A percentile compares a stretch with the other conserved stretches of the same genome.
These are phyloP conservation scores for Metrosideros polymorpha DNA, from an alignment of 441 rosid species.

Conservation along the genomic window DNA sequence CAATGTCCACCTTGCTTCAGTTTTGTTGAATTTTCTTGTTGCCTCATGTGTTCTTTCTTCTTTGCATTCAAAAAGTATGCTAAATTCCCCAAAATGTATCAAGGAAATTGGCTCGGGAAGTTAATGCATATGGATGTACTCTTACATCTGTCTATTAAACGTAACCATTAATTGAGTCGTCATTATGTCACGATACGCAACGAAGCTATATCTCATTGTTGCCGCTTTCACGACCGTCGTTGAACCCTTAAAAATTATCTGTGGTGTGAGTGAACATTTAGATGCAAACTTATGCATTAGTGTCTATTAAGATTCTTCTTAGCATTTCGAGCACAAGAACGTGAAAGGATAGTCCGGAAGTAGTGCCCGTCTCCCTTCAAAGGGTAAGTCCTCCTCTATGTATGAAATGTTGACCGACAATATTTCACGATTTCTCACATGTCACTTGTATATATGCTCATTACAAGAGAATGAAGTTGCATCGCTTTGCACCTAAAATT, in stretches of 20 bases:
- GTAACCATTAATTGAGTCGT: not conserved
- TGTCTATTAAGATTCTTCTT: constrained; percentile 19
- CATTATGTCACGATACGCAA: not conserved
- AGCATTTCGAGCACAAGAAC: constrained; percentile 58
- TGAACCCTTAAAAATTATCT: not conserved
- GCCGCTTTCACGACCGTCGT: not conserved
- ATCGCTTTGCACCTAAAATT: not conserved
- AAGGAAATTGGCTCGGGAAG: not conserved
- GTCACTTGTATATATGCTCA: not conserved
- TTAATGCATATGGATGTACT: not conserved
- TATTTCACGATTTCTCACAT: not conserved
- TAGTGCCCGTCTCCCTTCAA: constrained; percentile 50
- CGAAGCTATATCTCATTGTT: not conserved
- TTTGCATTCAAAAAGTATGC: not conserved
- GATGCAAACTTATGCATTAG: not conserved
- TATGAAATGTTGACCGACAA: constrained; percentile 73
- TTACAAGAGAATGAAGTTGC: not conserved
- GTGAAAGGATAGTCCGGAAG: constrained; percentile 75
- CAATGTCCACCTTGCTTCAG: not conserved
- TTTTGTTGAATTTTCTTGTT: not conserved
- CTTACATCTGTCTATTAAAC: not conserved
- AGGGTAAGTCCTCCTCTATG: constrained; percentile 64
- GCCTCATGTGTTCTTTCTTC: not conserved
- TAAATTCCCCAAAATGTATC: not conserved
- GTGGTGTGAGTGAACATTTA: not conserved